Evolutionary conservation across 805 yeast species (phyloP).

Genomic region (Candida ovalis): DNA sequence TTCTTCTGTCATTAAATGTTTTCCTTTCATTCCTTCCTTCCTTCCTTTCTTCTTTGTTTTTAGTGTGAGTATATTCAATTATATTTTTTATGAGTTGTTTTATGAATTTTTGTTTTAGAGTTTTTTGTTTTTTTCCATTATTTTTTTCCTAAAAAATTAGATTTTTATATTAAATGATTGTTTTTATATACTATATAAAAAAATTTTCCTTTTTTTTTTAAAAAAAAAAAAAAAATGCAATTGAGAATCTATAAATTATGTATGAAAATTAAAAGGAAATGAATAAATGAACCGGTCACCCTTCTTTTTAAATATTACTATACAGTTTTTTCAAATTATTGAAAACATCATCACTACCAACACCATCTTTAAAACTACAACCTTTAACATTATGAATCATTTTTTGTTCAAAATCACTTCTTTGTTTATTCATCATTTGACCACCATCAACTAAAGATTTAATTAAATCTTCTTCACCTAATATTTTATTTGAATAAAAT

Average conservation of each 20-base stretch:
- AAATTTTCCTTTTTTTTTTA: too few relatives aligned
- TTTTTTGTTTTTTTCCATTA: neutral
- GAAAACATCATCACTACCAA: conserved; percentile 40
- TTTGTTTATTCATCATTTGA: conserved; percentile 44
- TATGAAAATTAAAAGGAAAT: neutral
- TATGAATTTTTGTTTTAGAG: neutral
- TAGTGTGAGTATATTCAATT: neutral
- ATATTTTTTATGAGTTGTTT: neutral
- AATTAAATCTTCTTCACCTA: conserved; percentile 67
- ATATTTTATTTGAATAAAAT: conserved; percentile 24
- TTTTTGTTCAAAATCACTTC: conserved; percentile 52
- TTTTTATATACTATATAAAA: too few relatives aligned
- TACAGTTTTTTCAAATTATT: conserved; percentile 40
- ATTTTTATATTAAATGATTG: neutral
- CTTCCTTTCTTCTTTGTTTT: neutral
- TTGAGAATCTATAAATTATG: neutral
- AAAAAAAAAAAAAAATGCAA: too few relatives aligned
- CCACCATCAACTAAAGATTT: conserved; percentile 46
- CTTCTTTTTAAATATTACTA: conserved; percentile 16
- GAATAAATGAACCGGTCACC: neutral
- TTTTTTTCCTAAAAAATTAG: neutral
- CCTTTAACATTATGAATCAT: conserved; percentile 43
- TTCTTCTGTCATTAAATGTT: neutral
- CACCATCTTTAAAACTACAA: conserved; percentile 41
- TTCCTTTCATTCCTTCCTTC: neutral